Percentiles rank a stretch among this genome's conserved stretches.
phyloP scores from a whole-genome alignment of 306 rosid species.

The Chamaecrista fasciculata region DNA sequence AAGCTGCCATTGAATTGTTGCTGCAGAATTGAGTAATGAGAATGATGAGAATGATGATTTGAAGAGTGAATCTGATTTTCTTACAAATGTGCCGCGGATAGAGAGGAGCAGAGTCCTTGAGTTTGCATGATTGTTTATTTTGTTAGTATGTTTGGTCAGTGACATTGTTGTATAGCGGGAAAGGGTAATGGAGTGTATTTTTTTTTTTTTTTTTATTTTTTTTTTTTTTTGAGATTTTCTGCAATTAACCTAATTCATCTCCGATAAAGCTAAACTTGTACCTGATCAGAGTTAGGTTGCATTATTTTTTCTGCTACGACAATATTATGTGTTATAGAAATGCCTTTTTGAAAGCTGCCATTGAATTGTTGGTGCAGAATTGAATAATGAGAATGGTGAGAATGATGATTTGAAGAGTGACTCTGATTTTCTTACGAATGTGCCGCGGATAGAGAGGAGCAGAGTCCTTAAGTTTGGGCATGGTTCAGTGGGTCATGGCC shows the following conservation, averaged over 20 bases:
- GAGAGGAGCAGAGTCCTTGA: slow-evolving; percentile 57
- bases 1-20: not conserved
- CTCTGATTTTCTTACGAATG: slow-evolving; percentile 78
- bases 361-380: slow-evolving; percentile 46
- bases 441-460: slow-evolving; percentile 63
- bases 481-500: slow-evolving; percentile 65
- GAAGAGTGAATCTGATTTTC: slow-evolving; percentile 73
- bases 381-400: slow-evolving; percentile 40
- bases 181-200: slow-evolving; percentile 26
- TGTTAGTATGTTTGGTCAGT: too few relatives aligned
- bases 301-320: not conserved
- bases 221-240: not conserved
- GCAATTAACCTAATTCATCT: not conserved
- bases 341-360: not conserved
- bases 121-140: too few relatives aligned
- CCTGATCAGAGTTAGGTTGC: not conserved
- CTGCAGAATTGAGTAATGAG: slow-evolving; percentile 49
- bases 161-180: slow-evolving; percentile 28
- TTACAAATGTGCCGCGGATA: slow-evolving; percentile 76
- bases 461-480: slow-evolving; percentile 80
- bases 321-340: slow-evolving; percentile 1
- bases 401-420: slow-evolving; percentile 59
- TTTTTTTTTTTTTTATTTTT: not conserved
- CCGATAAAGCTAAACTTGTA: not conserved
- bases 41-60: slow-evolving; percentile 52